Evolutionary conservation across 2,329 filamentous ascomycete genomes (phyloP), one percentile per base, ranked within the genome.

Genomic region (Scortechinia acanthostroma): DNA sequence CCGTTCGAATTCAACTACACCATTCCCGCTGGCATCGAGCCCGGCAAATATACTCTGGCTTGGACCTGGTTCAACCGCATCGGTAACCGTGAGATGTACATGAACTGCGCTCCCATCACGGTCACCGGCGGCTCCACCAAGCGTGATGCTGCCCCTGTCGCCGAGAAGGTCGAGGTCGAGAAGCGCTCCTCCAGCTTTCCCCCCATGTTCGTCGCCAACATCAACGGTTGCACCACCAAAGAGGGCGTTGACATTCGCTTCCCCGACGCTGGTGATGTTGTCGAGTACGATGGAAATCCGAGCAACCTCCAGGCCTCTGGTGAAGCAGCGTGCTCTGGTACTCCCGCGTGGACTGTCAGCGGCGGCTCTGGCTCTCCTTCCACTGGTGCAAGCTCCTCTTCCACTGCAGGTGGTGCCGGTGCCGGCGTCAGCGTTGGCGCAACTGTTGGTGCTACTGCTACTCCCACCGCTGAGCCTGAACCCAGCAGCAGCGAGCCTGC

Each of bases 81-180:
- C 14, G 84, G 84, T 2, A 86, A 86, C 58, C 76, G 83, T 3
- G 84, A 88, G 55, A 80, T 86, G 65, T 87, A 87, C 65, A 85
- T 85, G 81, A 83, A 86, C 65, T 88, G 83, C 50, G 79, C 77
- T 2, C 77, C 79, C 0, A 60, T 86, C 46, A 70, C 69, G 2
- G 66, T 87, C 43, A 65, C 66, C 2, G 30, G 44, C 20, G 45
- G 45, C 14, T 23, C 45, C 6, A 42, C 16, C 16, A 22, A 40
- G n/a, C 43, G 42, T 4, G 40, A 30, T 10, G 45, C 50, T 42
- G 55, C 68, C 21, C 63, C 70, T 5, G 70, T 71, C 47, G 74
- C 76, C 52, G 55, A 66, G 42, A 57, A 53, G 51, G 37, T 60
- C 51, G 3, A 23, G 28, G 22, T 60, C 51, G 22, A 23, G 22